Conservation (phyloP, 2,329 filamentous ascomycete species). For the Colletotrichum musicola region DNA sequence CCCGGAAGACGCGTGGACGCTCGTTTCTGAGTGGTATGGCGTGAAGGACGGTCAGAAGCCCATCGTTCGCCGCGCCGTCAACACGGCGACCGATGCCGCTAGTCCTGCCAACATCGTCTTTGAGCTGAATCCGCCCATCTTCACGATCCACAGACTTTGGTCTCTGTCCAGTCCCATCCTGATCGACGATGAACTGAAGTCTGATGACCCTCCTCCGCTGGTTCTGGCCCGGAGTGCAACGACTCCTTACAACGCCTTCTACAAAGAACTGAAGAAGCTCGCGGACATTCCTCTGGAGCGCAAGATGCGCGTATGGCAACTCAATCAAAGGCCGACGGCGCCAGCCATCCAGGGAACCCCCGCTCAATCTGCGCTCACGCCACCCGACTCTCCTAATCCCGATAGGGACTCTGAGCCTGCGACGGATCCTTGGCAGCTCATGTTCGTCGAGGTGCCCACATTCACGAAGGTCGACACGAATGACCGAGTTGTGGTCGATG, state of each 20-base stretch:
- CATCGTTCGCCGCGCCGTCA: slow-evolving; percentile 82
- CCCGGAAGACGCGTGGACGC: slow-evolving; percentile 83
- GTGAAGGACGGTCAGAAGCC: slow-evolving; percentile 75
- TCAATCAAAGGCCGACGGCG: slow-evolving; percentile 58
- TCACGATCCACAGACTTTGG: slow-evolving; percentile 85
- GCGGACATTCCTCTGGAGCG: slow-evolving; percentile 75
- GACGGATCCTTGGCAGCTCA: slow-evolving; percentile 51
- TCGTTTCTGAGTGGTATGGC: slow-evolving; percentile 87
- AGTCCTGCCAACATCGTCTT: slow-evolving; percentile 77
- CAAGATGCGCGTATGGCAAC: slow-evolving; percentile 83
- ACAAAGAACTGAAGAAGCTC: slow-evolving; percentile 78
- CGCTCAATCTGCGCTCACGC: slow-evolving; percentile 52
- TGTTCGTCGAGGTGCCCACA: slow-evolving; percentile 62
- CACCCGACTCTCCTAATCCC: slow-evolving; percentile 54
- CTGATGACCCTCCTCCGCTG: slow-evolving; percentile 71
- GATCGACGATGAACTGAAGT: slow-evolving; percentile 70
- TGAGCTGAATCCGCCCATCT: slow-evolving; percentile 86
- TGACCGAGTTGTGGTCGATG: slow-evolving; percentile 36
- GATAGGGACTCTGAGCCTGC: slow-evolving; percentile 46
- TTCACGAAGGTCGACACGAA: slow-evolving; percentile 58
- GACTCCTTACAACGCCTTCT: slow-evolving; percentile 78
- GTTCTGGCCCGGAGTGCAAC: slow-evolving; percentile 79
- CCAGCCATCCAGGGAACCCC: slow-evolving; percentile 52
- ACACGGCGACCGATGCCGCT: slow-evolving; percentile 73
- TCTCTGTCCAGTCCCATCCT: slow-evolving; percentile 68